phyloP scores from a whole-genome alignment of 2,329 filamentous ascomycete species.

The Colletotrichum cuscutae region DNA sequence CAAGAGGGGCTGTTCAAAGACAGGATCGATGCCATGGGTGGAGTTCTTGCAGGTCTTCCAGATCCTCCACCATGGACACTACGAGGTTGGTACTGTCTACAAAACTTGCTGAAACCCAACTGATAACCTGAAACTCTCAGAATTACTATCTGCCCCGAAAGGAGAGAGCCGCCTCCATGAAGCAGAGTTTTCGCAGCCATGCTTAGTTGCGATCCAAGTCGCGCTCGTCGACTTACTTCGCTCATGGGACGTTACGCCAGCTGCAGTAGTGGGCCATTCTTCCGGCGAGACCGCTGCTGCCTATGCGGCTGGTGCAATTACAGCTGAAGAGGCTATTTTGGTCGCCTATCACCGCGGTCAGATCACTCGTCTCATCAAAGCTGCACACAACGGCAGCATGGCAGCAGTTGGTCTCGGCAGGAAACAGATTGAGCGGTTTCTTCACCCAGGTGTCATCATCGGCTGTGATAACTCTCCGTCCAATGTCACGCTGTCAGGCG shows the following conservation, averaged over 20 bases:
- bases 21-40: constrained; percentile 33
- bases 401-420: constrained; percentile 62
- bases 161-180: constrained; percentile 28
- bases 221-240: constrained; percentile 51
- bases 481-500: constrained; percentile 58
- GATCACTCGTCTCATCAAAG: constrained; percentile 23
- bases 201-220: constrained; percentile 60
- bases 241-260: constrained; percentile 42
- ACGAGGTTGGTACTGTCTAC: constrained; percentile 17
- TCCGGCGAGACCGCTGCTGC: constrained; percentile 54
- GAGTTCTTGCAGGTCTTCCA: constrained; percentile 3
- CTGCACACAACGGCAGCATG: constrained; percentile 56
- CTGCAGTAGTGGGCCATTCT: constrained; percentile 50
- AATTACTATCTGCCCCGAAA: constrained; percentile 25
- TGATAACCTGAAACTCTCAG: constrained; percentile 41
- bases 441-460: constrained; percentile 46
- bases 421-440: constrained; percentile 15
- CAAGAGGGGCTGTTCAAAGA: constrained; percentile 20
- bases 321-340: constrained; percentile 43
- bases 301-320: constrained; percentile 46
- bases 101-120: background rate
- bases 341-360: constrained; percentile 51
- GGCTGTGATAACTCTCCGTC: constrained; percentile 63
- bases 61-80: constrained; percentile 21
- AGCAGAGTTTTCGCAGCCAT: constrained; percentile 55